Conservation (phyloP, 768 basidiomycete species). For the Punctularia strigosozonata region DNA sequence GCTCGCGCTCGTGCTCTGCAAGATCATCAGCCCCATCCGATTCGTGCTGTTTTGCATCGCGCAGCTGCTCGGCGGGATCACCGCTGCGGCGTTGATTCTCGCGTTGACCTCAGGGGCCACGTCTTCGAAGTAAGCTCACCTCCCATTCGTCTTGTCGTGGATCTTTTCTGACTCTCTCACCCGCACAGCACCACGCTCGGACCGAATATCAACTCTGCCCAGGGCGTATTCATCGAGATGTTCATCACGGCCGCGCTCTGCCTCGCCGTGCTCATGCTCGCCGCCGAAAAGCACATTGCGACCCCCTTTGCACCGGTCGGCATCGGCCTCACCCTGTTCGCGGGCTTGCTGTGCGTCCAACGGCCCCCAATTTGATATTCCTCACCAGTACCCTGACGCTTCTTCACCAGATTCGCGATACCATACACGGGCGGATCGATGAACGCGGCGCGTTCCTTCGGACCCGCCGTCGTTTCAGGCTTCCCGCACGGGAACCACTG, state of each 20-base stretch:
- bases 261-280: constrained; percentile 59
- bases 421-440: constrained; percentile 57
- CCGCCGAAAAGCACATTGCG: constrained; percentile 54
- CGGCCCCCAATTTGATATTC: background rate
- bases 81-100: constrained; percentile 41
- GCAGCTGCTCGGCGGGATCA: constrained; percentile 48
- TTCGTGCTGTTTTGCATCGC: constrained; percentile 51
- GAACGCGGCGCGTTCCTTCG: constrained; percentile 62
- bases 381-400: background rate
- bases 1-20: constrained; percentile 44
- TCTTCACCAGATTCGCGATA: constrained; percentile 36
- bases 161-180: background rate
- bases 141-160: background rate
- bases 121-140: constrained; percentile 37
- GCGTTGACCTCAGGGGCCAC: constrained; percentile 43
- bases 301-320: constrained; percentile 67
- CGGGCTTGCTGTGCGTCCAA: constrained; percentile 41
- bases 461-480: constrained; percentile 52
- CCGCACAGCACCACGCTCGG: constrained; percentile 33
- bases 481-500: constrained; percentile 44
- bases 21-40: constrained; percentile 40
- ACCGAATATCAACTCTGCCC: constrained; percentile 34
- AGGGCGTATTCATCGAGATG: constrained; percentile 64
- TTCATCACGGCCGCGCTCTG: constrained; percentile 51
- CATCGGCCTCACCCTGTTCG: constrained; percentile 55